These are phyloP conservation scores for Eustoma russellianum DNA, from an alignment of 257 asterid species.

Conservation along the genomic window DNA sequence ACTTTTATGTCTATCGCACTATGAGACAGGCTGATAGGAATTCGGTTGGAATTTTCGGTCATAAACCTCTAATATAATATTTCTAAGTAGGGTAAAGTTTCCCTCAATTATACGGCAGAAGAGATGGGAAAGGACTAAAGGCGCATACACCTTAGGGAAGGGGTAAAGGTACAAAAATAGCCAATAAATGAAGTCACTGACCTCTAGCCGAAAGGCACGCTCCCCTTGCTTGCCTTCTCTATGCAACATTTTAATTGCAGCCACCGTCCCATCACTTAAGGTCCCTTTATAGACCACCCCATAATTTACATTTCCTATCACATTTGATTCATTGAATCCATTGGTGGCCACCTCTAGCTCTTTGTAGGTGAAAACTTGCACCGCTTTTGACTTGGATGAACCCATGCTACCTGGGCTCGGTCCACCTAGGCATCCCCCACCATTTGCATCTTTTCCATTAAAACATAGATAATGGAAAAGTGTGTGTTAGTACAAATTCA, in stretches of 20 bases:
- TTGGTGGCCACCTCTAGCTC: slow-evolving; percentile 61
- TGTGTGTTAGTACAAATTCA: too few species aligned
- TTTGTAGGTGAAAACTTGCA: slow-evolving; percentile 54
- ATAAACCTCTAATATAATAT: too few species aligned
- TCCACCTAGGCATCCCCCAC: slow-evolving; percentile 46
- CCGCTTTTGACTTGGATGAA: slow-evolving; percentile 28
- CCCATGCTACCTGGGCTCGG: slow-evolving; percentile 18
- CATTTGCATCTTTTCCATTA: neutral
- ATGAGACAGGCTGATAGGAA: too few species aligned
- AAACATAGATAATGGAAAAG: too few species aligned
- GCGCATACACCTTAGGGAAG: too few species aligned
- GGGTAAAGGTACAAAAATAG: too few species aligned
- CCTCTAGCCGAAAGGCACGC: slow-evolving; percentile 77
- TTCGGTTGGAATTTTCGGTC: too few species aligned
- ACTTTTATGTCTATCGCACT: too few species aligned
- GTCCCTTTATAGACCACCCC: slow-evolving; percentile 49
- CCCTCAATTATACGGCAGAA: too few species aligned
- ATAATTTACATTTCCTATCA: slow-evolving; percentile 35
- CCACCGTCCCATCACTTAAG: slow-evolving; percentile 50
- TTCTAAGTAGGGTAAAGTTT: too few species aligned
- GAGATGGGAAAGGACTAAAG: too few species aligned
- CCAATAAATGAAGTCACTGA: slow-evolving; percentile 12
- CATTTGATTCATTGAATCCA: slow-evolving; percentile 40
- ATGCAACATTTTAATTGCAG: slow-evolving; percentile 54
- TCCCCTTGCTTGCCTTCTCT: slow-evolving; percentile 61